Evolutionary conservation across 192 early-diverging fungal genomes (phyloP), one percentile per base, ranked within the genome.

Genomic region (Coemansia reversa): DNA sequence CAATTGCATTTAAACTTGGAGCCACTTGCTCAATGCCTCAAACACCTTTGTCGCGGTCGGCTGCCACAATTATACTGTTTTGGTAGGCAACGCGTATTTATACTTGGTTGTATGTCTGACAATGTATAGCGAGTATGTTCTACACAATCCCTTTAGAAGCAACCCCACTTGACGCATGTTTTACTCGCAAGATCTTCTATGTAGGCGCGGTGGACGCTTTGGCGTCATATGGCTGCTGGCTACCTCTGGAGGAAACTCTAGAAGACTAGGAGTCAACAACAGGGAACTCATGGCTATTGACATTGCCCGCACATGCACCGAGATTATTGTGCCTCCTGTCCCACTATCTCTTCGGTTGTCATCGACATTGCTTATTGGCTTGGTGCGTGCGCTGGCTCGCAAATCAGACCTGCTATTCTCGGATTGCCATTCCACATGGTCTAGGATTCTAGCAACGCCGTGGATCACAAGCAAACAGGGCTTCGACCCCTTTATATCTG

Each of bases 151-250:
- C 39, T 16, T 45, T 45, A 16, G 39, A 14, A 45, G 16, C 39
- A 16, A 18, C 1, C 14, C 39, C 16, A 45, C 39, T 45, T 45
- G 39, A 45, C 18, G 11, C 45, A 79, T 79, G 76, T 79, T 79
- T 23, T 79, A 74, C 60, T 79, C 76, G 27, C 67, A 79, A 18
- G 71, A 73, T 50, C 64, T 79, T 23, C 71, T 79, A 23, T 66
- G 63, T 23, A 62, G 64, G 30, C 76, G 71, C 49, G 58, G 55
- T 3, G 60, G 67, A 8, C 63, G 60, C 25, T 79, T 73, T 63
- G 70, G 70, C n/a, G 58, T 47, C 39, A 49, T 25, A 7, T 23
- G 16, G 20, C 23, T 32, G 5, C 32, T 20, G 11, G 76, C 67
- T 8, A 72, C 62, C 23, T 33, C 71, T 2, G 30, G 51, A 4